Conservation (phyloP, 176 grass and related monocot genomes). For the maize (Zea mays) region Zm-B73-REFERENCE-NAM-5.0 NC_050100.1:212315501-212316000, state of each 20-base stretch:
- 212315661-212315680: neutral
- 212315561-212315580: conserved; percentile 30
- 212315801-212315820: neutral
- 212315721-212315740: neutral
- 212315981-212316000: neutral
- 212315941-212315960: conserved; percentile 24
- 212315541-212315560: conserved; percentile 45
- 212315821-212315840: conserved; percentile 5
- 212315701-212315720: neutral
- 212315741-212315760: neutral
- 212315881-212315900: conserved; percentile 14
- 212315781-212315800: neutral
- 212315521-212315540: conserved; percentile 45
- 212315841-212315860: conserved; percentile 14
- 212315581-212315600: conserved; percentile 1
- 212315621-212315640: neutral
- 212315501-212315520: conserved; percentile 55
- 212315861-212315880: conserved; percentile 20
- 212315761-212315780: neutral
- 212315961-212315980: conserved; percentile 33
- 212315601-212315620: neutral
- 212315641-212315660: neutral
- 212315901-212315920: conserved; percentile 28
- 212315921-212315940: conserved; percentile 12
- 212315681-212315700: conserved; percentile 15